Evolutionary conservation across 2,329 filamentous ascomycete species (phyloP), one percentile per base, ranked within the genome.

Genomic region (Tolypocladium nubicola): DNA sequence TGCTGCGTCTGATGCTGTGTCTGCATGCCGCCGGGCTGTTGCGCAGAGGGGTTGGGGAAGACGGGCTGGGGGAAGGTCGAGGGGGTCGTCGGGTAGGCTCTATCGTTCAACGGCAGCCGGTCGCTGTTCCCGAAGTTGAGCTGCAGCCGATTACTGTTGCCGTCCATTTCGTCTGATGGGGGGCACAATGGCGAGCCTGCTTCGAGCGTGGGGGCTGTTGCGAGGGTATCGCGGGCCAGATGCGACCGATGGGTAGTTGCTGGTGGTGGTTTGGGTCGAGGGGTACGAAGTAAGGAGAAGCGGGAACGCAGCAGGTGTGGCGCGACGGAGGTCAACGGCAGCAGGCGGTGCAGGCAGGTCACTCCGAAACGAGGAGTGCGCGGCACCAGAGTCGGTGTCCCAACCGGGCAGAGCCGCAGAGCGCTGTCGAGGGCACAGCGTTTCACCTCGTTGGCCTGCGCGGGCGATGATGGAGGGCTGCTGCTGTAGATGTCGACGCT

Each of bases 31-130:
- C 47, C 47, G 30, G 47, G 19, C 62, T 75, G 74, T 37, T 58
- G 59, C 49, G 56, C 59, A 39, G 57, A 40, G 33, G 57, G 40
- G 55, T 68, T 66, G 58, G 78, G 76, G 63, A 81, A 83, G 70
- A 96, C 88, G 60, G 92, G 92, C 75, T 97, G 93, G 14, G 93
- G 93, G 69, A 97, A 97, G 59, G 92, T 96, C 63, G 93, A 97
- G 55, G 93, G 93, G 11, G 93, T 97, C 56, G 93, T 91, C 64
- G 88, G 89, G 79, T 89, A 91, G 63, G 84, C 79, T 70, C 87
- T 81, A 71, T 87, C 87, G 71, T 79, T 80, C 66, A 73, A 67
- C 57, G 82, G 73, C 60, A 84, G 80, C 66, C 84, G 83, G 65
- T 86, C 82, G 72, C 83, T 85, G 72, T 81, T 86, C 68, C 78